Evolutionary conservation across 2,329 filamentous ascomycete species (phyloP), one percentile per base, ranked within the genome.

Genomic region (Raffaelea deltoideospora): DNA sequence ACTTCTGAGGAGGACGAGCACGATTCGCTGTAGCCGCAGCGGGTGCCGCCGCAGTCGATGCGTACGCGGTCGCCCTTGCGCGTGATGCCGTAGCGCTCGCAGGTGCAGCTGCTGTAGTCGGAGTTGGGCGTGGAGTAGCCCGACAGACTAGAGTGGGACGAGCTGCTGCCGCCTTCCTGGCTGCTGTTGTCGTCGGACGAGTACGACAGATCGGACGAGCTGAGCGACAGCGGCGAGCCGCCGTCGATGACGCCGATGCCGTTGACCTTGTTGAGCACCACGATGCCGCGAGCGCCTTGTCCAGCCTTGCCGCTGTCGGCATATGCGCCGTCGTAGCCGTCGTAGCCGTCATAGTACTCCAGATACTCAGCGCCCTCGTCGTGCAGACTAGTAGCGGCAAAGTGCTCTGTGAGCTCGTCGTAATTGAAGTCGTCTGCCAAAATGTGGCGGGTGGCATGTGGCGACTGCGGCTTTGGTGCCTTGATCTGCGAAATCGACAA

Each of bases 41-140:
- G 79, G 43, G 76, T 67, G 48, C 88, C 88, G 49, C 86, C 86
- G 54, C 88, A 96, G 72, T 95, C 87, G 58, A 95, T 76, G 72
- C 88, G 90, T 71, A 96, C 81, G 52, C 87, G 79, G 59, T 92
- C 81, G 54, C 87, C 86, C 58, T 79, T 78, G 63, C 86, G 82
- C 46, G 87, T 95, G 67, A 96, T 93, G 50, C 87, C 88, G 66
- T 90, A 95, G 64, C 87, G 83, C 60, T 95, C 85, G 64, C 88
- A 96, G 46, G 79, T 86, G 75, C 90, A 96, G 56, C 70, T 72
- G 52, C 71, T 78, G 61, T 75, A 76, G 52, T 80, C 81, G 36
- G 80, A 85, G 59, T 69, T 69, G 44, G 80, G 80, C 43, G 77
- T 82, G 67, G 83, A 85, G 58, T 84, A 87, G 49, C 78, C 80